Evolutionary conservation across 2,329 filamentous ascomycete genomes (phyloP).

Genomic region (Colletotrichum limetticola): DNA sequence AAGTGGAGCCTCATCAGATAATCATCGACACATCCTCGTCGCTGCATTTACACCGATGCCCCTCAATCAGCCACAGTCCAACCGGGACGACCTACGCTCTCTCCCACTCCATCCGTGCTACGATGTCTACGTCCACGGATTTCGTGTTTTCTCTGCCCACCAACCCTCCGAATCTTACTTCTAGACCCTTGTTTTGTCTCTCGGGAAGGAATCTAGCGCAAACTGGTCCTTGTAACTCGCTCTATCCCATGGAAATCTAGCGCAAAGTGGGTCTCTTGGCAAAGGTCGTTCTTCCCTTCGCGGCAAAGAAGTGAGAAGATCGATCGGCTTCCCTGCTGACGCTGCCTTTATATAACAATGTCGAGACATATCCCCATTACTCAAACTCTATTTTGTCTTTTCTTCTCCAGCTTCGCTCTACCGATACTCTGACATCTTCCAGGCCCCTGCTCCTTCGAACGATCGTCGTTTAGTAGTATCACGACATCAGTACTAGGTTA

Average conservation of each 20-base stretch:
- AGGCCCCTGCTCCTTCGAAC: neutral
- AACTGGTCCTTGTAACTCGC: neutral
- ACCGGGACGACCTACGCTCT: too few species aligned
- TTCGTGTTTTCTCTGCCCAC: too few species aligned
- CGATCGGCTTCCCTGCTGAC: constrained; percentile 7
- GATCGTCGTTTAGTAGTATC: neutral
- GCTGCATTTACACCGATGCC: neutral
- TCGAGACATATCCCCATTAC: neutral
- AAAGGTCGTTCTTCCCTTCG: neutral
- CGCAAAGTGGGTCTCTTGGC: constrained; percentile 12
- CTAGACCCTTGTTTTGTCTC: constrained; percentile 6
- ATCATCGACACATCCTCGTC: neutral
- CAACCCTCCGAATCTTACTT: constrained; percentile 6
- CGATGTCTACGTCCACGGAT: too few species aligned
- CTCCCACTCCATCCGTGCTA: neutral
- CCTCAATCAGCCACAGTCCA: neutral
- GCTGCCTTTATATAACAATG: constrained; percentile 11
- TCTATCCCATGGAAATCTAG: constrained; percentile 23
- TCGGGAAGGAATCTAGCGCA: constrained; percentile 22
- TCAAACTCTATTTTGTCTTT: neutral
- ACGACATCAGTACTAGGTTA: neutral
- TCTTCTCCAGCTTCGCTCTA: constrained; percentile 8
- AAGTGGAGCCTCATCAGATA: constrained; percentile 1
- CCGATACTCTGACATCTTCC: neutral
- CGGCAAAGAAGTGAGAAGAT: neutral